These are phyloP conservation scores for Eucommia ulmoides DNA, from an alignment of 257 asterid genomes.

Conservation along the genomic window DNA sequence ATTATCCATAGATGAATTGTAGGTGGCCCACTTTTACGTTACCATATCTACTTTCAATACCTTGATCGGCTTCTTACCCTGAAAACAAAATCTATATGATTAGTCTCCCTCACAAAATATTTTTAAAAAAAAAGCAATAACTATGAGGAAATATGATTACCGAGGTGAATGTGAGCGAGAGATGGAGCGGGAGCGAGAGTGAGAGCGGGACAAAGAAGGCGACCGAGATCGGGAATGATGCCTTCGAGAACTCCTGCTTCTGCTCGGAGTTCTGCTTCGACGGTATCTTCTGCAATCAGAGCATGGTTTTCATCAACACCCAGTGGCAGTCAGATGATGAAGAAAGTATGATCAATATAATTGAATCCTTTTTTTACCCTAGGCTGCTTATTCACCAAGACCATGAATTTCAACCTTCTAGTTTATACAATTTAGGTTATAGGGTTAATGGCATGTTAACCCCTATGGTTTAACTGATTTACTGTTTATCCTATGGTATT, in stretches of 20 bases:
- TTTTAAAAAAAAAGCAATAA: background rate
- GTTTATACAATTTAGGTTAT: background rate
- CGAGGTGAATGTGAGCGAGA: constrained; percentile 58
- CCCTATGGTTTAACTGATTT: no score
- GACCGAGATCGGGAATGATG: constrained; percentile 32
- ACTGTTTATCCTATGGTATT: no score
- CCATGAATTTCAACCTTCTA: background rate
- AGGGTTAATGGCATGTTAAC: background rate
- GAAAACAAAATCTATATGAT: constrained; percentile 4
- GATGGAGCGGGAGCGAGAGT: constrained; percentile 26
- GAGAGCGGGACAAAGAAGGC: constrained; percentile 24
- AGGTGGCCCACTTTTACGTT: no score
- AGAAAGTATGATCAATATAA: no score
- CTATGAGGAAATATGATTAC: constrained; percentile 15
- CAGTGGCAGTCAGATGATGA: background rate
- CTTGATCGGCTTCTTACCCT: constrained; percentile 59
- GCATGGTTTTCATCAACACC: background rate
- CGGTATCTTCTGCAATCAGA: constrained; percentile 39
- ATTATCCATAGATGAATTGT: no score
- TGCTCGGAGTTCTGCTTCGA: constrained; percentile 65
- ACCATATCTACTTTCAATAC: no score
- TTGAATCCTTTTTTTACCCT: no score
- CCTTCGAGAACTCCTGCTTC: constrained; percentile 43
- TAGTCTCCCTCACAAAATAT: background rate
- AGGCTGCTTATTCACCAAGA: background rate